phyloP scores from a whole-genome alignment of 2,329 filamentous ascomycete genomes.

The Ceratocystis variospora region DNA sequence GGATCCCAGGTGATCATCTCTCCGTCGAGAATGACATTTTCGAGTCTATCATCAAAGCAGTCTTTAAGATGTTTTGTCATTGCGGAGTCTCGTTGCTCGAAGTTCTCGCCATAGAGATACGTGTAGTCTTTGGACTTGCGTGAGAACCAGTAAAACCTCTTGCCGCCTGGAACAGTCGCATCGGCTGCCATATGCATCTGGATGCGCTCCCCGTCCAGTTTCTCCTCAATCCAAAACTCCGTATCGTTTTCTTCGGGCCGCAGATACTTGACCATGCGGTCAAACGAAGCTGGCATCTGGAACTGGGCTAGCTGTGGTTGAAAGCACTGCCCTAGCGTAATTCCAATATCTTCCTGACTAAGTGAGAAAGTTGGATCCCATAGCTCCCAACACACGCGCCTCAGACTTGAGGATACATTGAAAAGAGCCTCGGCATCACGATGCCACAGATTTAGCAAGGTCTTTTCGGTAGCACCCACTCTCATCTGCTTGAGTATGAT shows the following conservation, averaged over 20 bases:
- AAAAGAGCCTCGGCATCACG: constrained; percentile 65
- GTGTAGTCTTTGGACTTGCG: constrained; percentile 94
- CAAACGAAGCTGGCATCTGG: constrained; percentile 63
- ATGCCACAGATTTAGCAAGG: constrained; percentile 72
- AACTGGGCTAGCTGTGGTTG: constrained; percentile 92
- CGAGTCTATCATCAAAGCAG: constrained; percentile 64
- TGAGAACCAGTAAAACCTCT: constrained; percentile 78
- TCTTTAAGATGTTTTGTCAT: constrained; percentile 65
- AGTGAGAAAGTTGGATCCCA: constrained; percentile 59
- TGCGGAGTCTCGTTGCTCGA: constrained; percentile 60
- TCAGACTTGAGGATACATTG: constrained; percentile 78
- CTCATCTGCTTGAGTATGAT: constrained; percentile 75
- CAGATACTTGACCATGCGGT: constrained; percentile 60
- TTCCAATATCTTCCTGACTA: constrained; percentile 58
- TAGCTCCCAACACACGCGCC: constrained; percentile 89
- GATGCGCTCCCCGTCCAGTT: constrained; percentile 92
- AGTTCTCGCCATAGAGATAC: constrained; percentile 71
- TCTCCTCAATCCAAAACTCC: constrained; percentile 95
- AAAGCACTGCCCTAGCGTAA: constrained; percentile 84
- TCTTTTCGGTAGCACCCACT: constrained; percentile 70
- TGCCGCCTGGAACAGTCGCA: constrained; percentile 50
- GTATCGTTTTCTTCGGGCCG: constrained; percentile 53
- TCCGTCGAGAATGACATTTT: constrained; percentile 82
- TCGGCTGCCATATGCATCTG: constrained; percentile 85
- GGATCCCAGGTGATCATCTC: constrained; percentile 99